Base-by-base conservation (phyloP, 1,284 basidiomycete species). In the Ceratobasidium sp. region DNA sequence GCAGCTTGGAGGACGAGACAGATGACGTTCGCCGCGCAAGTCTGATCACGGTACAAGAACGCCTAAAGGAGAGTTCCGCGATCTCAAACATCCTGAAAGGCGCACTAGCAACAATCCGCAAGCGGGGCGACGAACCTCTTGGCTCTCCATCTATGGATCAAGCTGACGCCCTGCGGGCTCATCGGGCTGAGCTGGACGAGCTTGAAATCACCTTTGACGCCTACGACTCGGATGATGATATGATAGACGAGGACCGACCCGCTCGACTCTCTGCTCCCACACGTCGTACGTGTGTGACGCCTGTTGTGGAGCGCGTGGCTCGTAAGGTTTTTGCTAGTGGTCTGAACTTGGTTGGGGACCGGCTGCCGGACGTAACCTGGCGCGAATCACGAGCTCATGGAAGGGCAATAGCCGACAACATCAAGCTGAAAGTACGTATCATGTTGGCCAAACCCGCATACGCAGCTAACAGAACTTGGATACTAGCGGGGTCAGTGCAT, bases 321-420 rank as follows among this genome's bases (percentile, higher is more conserved):
- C 52, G 65, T 6, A 26, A 34, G 28, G 41, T 70, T 3, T 70
- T 70, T 26, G 28, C 53, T 5, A 53, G 6, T 32, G 18, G 53
- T 4, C 43, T 70, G 9, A 70, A 70, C 30, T 18, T 70, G 10
- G 26, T 70, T 12, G 65, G 65, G 18, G 41, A 57, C 1, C 41
- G 23, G 12, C 65, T 70, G 2, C 52, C 53, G 5, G 65, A 70
- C 26, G 65, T 70, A 12, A 70, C 53, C 9, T 70, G 65, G 65
- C 53, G 53, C 1, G 10, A 58, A 21, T 70, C 65, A 43, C 57
- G 53, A 48, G 36, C 39, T 12, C 18, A 32, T 26, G 65, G 65
- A 16, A 58, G 41, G n/a, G 9, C 3, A 36, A 18, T 70, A 2
- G n/a, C 65, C 3, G 2, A 9, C 10, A 28, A 43, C 23, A 18